Percentiles rank a stretch among this genome's conserved stretches.
Conservation (phyloP, 305 asterid genomes). For the Petunia hybrid region DNA sequence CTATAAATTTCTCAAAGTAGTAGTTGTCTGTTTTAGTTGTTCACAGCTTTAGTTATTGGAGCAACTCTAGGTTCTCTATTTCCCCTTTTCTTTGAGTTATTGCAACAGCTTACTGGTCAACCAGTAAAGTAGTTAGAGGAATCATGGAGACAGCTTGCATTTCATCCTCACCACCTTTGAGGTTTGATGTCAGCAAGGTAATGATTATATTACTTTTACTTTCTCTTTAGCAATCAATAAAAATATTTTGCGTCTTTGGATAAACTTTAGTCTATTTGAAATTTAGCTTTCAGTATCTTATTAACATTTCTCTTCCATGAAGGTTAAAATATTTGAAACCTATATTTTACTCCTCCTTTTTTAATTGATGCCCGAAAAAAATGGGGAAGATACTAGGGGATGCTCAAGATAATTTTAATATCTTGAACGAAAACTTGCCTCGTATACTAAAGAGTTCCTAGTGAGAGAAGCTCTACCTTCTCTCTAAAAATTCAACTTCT, state of each 20-base stretch:
- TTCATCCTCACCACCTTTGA: neutral
- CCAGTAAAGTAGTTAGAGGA: neutral
- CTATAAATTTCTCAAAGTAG: no score
- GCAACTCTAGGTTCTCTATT: neutral
- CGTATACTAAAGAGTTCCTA: no score
- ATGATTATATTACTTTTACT: neutral
- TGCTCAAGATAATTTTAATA: neutral
- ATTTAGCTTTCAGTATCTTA: neutral
- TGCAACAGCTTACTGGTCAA: neutral
- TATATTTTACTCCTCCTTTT: neutral
- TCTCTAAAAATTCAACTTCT: no score
- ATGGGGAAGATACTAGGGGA: neutral
- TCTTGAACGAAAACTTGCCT: no score
- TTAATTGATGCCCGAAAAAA: neutral
- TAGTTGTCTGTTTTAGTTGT: no score
- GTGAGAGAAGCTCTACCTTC: no score
- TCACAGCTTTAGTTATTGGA: no score
- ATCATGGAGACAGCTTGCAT: constrained; percentile 12
- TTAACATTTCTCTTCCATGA: neutral
- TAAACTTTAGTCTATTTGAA: constrained; percentile 6
- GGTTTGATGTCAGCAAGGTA: neutral
- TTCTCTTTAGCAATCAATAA: neutral
- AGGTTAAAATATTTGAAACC: constrained; percentile 10
- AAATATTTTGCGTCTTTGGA: neutral
- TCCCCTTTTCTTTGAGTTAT: neutral